Base-by-base conservation (phyloP, 2,329 filamentous ascomycete species). In the Myriosclerotinia curreyana region DNA sequence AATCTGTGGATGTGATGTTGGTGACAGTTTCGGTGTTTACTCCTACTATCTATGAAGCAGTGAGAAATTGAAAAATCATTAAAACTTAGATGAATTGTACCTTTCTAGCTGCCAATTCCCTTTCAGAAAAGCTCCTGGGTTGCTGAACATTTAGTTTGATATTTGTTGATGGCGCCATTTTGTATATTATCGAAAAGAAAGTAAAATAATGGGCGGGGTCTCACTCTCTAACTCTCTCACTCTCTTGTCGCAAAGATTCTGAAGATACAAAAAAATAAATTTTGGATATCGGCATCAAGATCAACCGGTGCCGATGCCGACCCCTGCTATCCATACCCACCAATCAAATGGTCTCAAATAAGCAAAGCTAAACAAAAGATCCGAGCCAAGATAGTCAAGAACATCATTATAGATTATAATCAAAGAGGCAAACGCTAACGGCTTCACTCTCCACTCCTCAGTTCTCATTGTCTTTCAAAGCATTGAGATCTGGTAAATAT, bases 21-120 rank as follows among this genome's bases (percentile, higher is more conserved):
- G 89, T 90, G 73, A 99, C 90, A 28, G 91, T 97, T 79, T 99
- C 95, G 70, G 87, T 82, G 77, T 95, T 91, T 79, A 99, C 87
- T 71, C 88, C 86, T 73, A 99, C 88, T 71, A 91, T 89, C 90
- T 96, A 61, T 40, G 36, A 40, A 66, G 60, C 11, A n/a, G 36
- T 69, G 49, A 61, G 60, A 53, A 36, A n/a, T 40, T 56, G 25
- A 48, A 55, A 55, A 46, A 40, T 31, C 38, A 60, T 15, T 56
- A 20, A 49, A 2, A 14, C 28, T 2, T 42, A 20, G 31, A 12
- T 65, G 12, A 40, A 38, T 69, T 77, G 68, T 76, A 87, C 86
- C 76, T 84, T 88, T 68, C 89, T 62, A 34, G 84, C 72, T 79
- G 78, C 70, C 86, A 81, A 63, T 86, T 76, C 76, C 88, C 85